These are phyloP conservation scores for Chamaenerion angustifolium DNA, from an alignment of 345 rosid species.

Conservation along the genomic window DNA sequence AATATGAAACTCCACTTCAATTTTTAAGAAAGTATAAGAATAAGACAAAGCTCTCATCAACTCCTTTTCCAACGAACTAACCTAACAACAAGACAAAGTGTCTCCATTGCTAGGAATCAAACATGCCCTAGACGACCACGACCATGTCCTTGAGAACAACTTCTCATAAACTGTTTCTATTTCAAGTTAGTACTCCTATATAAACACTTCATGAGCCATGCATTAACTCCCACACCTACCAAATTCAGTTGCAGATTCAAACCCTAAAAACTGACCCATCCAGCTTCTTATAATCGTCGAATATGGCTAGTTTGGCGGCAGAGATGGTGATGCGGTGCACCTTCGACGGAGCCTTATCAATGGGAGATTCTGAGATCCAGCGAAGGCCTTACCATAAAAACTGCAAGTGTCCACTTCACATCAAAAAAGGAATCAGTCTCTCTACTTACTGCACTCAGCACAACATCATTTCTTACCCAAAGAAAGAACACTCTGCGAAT, in stretches of 20 bases:
- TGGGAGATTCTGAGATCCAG: constrained; percentile 1
- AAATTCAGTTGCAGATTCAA: neutral
- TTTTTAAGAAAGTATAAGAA: no score
- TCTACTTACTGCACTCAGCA: neutral
- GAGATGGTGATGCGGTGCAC: constrained; percentile 1
- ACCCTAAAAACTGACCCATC: neutral
- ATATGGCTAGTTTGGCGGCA: neutral
- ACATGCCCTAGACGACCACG: no score
- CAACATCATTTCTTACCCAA: neutral
- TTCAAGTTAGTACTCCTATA: neutral
- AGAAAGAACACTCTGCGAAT: neutral
- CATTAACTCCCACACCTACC: neutral
- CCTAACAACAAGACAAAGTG: no score
- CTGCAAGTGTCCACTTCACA: constrained; percentile 7
- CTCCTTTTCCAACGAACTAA: no score
- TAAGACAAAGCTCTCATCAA: no score
- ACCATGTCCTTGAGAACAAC: no score
- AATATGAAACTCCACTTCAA: no score
- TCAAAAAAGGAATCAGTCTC: neutral
- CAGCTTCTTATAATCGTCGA: neutral
- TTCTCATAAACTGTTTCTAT: no score
- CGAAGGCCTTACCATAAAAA: constrained; percentile 10
- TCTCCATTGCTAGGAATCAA: no score
- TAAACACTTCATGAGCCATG: neutral
- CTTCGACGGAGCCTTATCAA: constrained; percentile 4